These are phyloP conservation scores for Penicillium crustosum DNA, from an alignment of 2,329 filamentous ascomycete genomes.

Conservation along the genomic window DNA sequence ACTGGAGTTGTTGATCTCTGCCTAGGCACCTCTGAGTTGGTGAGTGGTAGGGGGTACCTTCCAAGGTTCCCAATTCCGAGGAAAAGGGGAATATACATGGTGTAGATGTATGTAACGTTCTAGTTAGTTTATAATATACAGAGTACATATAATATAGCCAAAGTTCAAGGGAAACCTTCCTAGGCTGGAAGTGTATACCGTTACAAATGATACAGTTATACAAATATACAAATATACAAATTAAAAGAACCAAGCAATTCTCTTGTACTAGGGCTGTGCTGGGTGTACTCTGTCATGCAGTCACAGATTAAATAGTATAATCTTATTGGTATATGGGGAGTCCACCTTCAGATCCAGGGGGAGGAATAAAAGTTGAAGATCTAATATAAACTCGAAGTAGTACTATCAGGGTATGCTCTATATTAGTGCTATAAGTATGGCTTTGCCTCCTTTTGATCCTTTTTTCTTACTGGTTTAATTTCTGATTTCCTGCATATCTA, in stretches of 20 bases:
- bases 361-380: not conserved
- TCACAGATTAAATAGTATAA: not conserved
- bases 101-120: too few relatives aligned
- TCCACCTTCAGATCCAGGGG: constrained; percentile 1
- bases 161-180: not conserved
- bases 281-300: not conserved
- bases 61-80: not conserved
- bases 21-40: constrained; percentile 3
- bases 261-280: not conserved
- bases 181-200: too few relatives aligned
- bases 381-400: not conserved
- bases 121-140: too few relatives aligned
- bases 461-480: not conserved
- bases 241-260: not conserved
- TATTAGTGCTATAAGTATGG: constrained; percentile 2
- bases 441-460: not conserved
- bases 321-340: not conserved
- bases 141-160: not conserved
- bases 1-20: constrained; percentile 1
- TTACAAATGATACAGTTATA: too few relatives aligned
- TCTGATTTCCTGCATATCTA: not conserved
- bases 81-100: not conserved
- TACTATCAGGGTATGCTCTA: not conserved
- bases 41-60: not conserved
- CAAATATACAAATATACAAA: not conserved